Percentiles rank a stretch among this genome's conserved stretches.
Evolutionary conservation across 106 monocot species (phyloP).

Genomic region (Dioscorea dumetorum): DNA sequence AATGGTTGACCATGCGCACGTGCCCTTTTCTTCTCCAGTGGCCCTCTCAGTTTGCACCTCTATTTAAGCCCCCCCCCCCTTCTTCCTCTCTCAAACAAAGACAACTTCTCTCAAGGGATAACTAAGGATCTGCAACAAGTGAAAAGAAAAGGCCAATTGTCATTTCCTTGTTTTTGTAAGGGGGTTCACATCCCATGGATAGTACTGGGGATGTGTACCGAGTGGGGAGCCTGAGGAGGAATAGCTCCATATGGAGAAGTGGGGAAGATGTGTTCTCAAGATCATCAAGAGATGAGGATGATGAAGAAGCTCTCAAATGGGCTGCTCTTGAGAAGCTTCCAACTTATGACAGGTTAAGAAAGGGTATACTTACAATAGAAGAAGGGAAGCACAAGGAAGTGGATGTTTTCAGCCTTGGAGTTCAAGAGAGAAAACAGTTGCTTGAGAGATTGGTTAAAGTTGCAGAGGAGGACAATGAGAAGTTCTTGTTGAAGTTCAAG

Average conservation of each 20-base stretch:
- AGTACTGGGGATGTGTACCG: conserved; percentile 2
- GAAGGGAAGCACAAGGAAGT: conserved; percentile 3
- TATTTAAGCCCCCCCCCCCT: too few relatives aligned
- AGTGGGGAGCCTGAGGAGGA: conserved; percentile 10
- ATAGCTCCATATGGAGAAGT: conserved; percentile 13
- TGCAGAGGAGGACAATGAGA: conserved; percentile 38
- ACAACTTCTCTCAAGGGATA: too few relatives aligned
- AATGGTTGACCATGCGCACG: too few relatives aligned
- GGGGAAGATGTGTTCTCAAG: conserved; percentile 23
- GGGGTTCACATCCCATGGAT: too few relatives aligned
- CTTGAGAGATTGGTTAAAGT: conserved; percentile 19
- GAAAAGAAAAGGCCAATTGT: too few relatives aligned
- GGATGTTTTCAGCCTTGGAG: conserved; percentile 12
- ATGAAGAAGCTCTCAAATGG: conserved; percentile 39
- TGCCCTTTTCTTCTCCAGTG: too few relatives aligned
- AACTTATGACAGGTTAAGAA: conserved; percentile 19
- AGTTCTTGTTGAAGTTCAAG: conserved; percentile 26
- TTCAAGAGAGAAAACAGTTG: conserved; percentile 3
- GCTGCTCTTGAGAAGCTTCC: conserved; percentile 39
- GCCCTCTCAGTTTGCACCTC: too few relatives aligned
- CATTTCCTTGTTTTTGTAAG: too few relatives aligned
- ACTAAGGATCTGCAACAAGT: too few relatives aligned
- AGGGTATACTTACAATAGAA: conserved; percentile 5
- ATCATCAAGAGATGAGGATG: conserved; percentile 24
- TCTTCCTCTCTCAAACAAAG: too few relatives aligned